Percentiles rank a stretch among this genome's conserved stretches.
Evolutionary conservation across 495 filamentous ascomycete genomes (phyloP).

Genomic region (Talaromyces adpressus): DNA sequence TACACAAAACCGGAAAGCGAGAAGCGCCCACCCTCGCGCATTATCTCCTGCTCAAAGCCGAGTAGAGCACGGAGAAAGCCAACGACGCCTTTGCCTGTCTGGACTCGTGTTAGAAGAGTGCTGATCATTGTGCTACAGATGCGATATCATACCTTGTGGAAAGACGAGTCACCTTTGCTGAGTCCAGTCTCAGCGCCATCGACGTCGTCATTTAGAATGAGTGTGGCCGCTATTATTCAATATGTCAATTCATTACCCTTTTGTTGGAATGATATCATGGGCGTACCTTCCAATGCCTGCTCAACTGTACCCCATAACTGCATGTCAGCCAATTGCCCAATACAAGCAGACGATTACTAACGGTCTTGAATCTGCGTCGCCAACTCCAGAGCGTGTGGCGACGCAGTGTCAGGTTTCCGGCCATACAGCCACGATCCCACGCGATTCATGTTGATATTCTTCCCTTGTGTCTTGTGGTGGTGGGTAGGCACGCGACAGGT

Average conservation of each 20-base stretch:
- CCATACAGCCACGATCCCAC: slow-evolving; percentile 52
- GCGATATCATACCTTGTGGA: slow-evolving; percentile 58
- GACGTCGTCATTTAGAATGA: slow-evolving; percentile 93
- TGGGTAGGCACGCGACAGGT: background rate
- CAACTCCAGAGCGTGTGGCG: slow-evolving; percentile 52
- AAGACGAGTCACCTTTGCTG: slow-evolving; percentile 70
- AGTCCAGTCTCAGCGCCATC: slow-evolving; percentile 74
- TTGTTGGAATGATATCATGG: too few species aligned
- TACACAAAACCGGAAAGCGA: background rate
- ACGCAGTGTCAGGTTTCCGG: slow-evolving; percentile 42
- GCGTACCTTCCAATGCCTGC: slow-evolving; percentile 56
- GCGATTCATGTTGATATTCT: slow-evolving; percentile 26
- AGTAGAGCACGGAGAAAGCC: slow-evolving; percentile 80
- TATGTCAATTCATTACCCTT: slow-evolving; percentile 3
- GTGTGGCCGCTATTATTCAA: slow-evolving; percentile 35
- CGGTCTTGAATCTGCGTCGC: slow-evolving; percentile 52
- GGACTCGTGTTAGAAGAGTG: slow-evolving; percentile 6
- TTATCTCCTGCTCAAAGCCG: slow-evolving; percentile 91
- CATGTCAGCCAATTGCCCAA: background rate
- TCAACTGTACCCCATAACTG: slow-evolving; percentile 40
- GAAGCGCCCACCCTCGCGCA: slow-evolving; percentile 60
- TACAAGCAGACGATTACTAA: slow-evolving; percentile 26
- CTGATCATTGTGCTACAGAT: slow-evolving; percentile 8
- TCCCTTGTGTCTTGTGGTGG: background rate
- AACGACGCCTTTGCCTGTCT: slow-evolving; percentile 75